These are phyloP conservation scores for Spizellomyces sp. DNA, from an alignment of 192 early-diverging fungal genomes.

Conservation along the genomic window DNA sequence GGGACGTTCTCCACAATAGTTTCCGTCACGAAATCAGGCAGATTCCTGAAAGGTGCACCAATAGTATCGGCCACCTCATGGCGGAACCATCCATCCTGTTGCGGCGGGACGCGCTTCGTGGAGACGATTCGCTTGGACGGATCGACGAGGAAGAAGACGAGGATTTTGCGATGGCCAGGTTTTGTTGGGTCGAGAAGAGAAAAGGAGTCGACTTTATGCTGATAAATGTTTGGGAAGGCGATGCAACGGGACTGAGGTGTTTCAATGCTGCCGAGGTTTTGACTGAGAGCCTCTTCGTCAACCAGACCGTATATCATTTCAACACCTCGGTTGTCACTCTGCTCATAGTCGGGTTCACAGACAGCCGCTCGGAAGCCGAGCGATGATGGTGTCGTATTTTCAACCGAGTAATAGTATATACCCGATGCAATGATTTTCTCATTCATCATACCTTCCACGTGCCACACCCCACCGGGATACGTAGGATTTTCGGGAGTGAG, in stretches of 20 bases:
- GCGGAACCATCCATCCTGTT: slow-evolving; percentile 56
- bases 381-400: slow-evolving; percentile 67
- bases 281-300: slow-evolving; percentile 31
- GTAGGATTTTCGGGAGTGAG: slow-evolving; percentile 66
- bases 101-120: slow-evolving; percentile 64
- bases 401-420: slow-evolving; percentile 70
- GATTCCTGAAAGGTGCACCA: slow-evolving; percentile 9
- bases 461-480: slow-evolving; percentile 63
- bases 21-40: slow-evolving; percentile 16
- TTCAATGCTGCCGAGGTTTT: slow-evolving; percentile 48
- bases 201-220: slow-evolving; percentile 70
- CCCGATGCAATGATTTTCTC: slow-evolving; percentile 76
- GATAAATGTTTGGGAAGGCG: slow-evolving; percentile 73
- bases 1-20: slow-evolving; percentile 26
- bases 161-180: slow-evolving; percentile 67
- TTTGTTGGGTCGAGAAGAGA: slow-evolving; percentile 58
- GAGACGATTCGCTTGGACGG: slow-evolving; percentile 56
- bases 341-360: neutral
- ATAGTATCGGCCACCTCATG: slow-evolving; percentile 1
- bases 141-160: slow-evolving; percentile 73
- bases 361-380: slow-evolving; percentile 59
- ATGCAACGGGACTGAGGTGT: slow-evolving; percentile 60
- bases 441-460: slow-evolving; percentile 71
- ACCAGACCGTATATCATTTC: slow-evolving; percentile 33
- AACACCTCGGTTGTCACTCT: neutral